Conservation (phyloP, 2,329 filamentous ascomycete genomes). For the Colletotrichum spinosum region DNA sequence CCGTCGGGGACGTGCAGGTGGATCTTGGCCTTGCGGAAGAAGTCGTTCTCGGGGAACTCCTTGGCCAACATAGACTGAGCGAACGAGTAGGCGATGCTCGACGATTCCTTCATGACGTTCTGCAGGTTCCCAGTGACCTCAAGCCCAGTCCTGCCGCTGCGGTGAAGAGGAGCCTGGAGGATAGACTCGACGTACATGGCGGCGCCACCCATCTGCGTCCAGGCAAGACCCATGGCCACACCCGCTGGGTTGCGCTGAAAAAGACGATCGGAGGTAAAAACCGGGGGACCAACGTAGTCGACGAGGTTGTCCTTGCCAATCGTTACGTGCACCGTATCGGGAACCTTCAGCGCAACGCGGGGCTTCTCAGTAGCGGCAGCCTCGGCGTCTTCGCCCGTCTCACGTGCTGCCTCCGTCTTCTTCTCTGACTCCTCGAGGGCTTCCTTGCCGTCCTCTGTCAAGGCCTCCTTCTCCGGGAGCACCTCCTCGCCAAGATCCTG, state of each 20-base stretch:
- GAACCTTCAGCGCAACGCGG: constrained; percentile 82
- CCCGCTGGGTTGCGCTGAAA: constrained; percentile 95
- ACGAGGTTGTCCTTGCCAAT: constrained; percentile 93
- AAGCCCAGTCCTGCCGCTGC: constrained; percentile 80
- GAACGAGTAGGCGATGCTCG: constrained; percentile 94
- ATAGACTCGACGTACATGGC: constrained; percentile 98
- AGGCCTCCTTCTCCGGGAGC: constrained; percentile 81
- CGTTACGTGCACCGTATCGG: constrained; percentile 85
- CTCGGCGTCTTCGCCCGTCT: constrained; percentile 45
- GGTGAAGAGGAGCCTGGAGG: constrained; percentile 82
- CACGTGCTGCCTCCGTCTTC: constrained; percentile 71
- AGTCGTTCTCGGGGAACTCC: constrained; percentile 88
- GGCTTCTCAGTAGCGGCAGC: constrained; percentile 65
- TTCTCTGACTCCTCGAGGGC: constrained; percentile 79
- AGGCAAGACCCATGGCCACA: constrained; percentile 97
- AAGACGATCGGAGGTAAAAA: constrained; percentile 94
- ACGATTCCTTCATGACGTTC: constrained; percentile 98
- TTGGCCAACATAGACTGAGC: constrained; percentile 89
- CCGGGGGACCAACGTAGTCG: constrained; percentile 94
- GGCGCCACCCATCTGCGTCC: constrained; percentile 96
- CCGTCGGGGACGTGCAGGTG: constrained; percentile 98
- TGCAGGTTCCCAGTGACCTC: constrained; percentile 96
- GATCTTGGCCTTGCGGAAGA: constrained; percentile 95
- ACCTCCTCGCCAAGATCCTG: constrained; percentile 90
- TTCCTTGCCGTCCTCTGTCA: constrained; percentile 87